Evolutionary conservation across 2,329 filamentous ascomycete species (phyloP).

Genomic region (Diaporthe amygdali): DNA sequence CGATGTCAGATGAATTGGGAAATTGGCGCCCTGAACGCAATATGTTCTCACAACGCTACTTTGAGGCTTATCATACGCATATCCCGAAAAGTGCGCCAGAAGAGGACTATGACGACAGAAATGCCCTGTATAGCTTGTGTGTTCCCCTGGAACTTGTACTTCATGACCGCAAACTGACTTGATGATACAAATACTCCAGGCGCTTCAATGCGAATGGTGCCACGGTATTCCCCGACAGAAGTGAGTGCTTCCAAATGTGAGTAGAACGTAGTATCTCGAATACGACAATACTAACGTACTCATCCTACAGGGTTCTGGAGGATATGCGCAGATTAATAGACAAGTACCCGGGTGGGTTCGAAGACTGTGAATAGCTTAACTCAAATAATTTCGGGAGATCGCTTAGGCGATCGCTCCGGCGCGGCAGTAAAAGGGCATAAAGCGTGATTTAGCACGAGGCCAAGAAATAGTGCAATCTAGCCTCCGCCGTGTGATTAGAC

Average conservation of each 20-base stretch:
- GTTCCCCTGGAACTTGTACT: background rate
- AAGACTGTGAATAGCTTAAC: background rate
- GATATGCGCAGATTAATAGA: background rate
- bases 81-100: conserved; percentile 34
- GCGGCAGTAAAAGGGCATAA: too few relatives aligned
- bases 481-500: too few relatives aligned
- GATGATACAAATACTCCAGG: background rate
- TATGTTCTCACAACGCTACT: conserved; percentile 31
- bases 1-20: conserved; percentile 36
- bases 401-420: too few relatives aligned
- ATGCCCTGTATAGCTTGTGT: background rate
- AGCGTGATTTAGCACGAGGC: too few relatives aligned
- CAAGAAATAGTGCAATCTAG: too few relatives aligned
- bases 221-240: background rate
- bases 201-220: background rate
- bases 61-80: conserved; percentile 33
- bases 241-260: background rate
- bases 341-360: background rate
- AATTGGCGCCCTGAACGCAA: conserved; percentile 35
- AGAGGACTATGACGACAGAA: background rate
- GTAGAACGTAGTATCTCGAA: background rate
- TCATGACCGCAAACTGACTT: background rate
- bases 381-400: background rate
- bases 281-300: background rate
- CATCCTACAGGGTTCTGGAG: background rate